Evolutionary conservation across 495 filamentous ascomycete species (phyloP).

Genomic region (Cenococcum geophilum): DNA sequence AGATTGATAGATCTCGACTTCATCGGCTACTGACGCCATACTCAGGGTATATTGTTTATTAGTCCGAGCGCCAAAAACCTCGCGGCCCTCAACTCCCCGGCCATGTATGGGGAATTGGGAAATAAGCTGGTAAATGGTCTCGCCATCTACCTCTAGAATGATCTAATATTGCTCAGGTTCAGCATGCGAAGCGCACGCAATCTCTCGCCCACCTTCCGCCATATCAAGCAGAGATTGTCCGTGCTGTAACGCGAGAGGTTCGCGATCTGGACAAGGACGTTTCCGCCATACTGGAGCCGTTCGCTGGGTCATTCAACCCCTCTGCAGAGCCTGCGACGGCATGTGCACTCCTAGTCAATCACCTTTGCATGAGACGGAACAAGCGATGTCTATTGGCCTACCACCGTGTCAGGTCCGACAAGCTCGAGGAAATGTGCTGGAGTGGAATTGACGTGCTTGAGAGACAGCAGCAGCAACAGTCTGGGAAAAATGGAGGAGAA

Average conservation of each 20-base stretch:
- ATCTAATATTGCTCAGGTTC: constrained; percentile 53
- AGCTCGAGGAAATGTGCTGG: constrained; percentile 93
- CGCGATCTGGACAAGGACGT: constrained; percentile 91
- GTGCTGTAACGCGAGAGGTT: constrained; percentile 81
- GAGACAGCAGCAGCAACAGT: constrained; percentile 44
- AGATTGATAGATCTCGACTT: background rate
- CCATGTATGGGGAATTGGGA: constrained; percentile 87
- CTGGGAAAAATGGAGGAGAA: constrained; percentile 37
- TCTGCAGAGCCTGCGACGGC: constrained; percentile 76
- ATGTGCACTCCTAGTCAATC: constrained; percentile 83
- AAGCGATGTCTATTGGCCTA: constrained; percentile 96
- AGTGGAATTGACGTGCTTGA: constrained; percentile 74
- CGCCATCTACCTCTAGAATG: background rate
- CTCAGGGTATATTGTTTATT: background rate
- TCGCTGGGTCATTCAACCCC: constrained; percentile 78
- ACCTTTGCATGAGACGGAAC: constrained; percentile 90
- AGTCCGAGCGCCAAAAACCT: background rate
- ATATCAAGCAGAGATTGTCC: constrained; percentile 89
- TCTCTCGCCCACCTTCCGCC: constrained; percentile 80
- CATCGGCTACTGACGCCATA: constrained; percentile 4
- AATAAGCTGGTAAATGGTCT: constrained; percentile 55
- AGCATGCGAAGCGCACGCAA: constrained; percentile 95
- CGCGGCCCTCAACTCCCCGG: background rate
- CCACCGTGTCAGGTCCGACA: constrained; percentile 81
- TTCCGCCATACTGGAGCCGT: constrained; percentile 70